Evolutionary conservation across 495 filamentous ascomycete species (phyloP).

Genomic region (Daldinia concentrica): DNA sequence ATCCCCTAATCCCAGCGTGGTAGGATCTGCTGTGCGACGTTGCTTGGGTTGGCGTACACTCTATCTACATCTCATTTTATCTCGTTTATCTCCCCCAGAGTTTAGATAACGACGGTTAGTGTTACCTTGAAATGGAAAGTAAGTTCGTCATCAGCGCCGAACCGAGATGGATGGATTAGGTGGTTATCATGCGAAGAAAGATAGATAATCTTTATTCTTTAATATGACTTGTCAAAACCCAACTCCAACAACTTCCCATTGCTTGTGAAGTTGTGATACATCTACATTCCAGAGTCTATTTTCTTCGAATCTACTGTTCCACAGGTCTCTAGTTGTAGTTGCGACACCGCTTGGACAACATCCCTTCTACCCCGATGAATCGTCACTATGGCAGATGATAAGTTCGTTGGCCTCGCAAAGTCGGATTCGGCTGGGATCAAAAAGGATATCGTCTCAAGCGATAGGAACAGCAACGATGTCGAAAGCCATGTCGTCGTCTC

Average conservation of each 20-base stretch:
- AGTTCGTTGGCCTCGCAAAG: slow-evolving; percentile 12
- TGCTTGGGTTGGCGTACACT: not conserved
- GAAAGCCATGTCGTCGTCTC: slow-evolving; percentile 32
- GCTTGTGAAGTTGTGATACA: not conserved
- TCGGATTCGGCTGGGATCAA: slow-evolving; percentile 17
- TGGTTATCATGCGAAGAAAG: not conserved
- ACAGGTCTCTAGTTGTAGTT: not conserved
- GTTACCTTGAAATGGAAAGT: not conserved
- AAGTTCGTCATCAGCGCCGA: not conserved
- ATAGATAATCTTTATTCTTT: not conserved
- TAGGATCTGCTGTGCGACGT: slow-evolving; percentile 23
- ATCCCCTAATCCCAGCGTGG: slow-evolving; percentile 11
- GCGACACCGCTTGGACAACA: not conserved
- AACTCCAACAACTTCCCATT: not conserved
- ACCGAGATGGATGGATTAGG: not conserved
- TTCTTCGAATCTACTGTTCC: not conserved
- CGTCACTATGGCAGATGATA: slow-evolving; percentile 15
- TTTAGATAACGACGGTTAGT: not conserved
- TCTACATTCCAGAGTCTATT: not conserved
- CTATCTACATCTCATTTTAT: slow-evolving; percentile 4
- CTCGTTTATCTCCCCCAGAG: slow-evolving; percentile 1
- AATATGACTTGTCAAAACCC: not conserved
- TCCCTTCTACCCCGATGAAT: too few relatives aligned
- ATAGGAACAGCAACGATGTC: slow-evolving; percentile 33
- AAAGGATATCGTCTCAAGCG: slow-evolving; percentile 11